Base-by-base conservation (phyloP, 495 filamentous ascomycete species). In the Beverwykella pulmonaria region DNA sequence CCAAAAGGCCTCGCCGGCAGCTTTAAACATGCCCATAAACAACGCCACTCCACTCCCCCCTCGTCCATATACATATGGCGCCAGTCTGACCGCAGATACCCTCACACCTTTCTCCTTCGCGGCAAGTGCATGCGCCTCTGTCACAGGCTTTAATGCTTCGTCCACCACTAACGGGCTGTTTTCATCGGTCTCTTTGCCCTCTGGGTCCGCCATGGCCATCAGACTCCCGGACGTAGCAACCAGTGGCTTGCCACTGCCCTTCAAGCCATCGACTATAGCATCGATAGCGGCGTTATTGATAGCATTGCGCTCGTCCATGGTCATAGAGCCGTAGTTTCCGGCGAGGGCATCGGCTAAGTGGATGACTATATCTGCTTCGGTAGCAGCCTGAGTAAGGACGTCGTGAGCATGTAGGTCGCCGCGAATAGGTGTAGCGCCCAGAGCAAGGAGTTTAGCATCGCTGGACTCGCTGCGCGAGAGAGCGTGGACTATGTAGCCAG, bases 61-160 rank as follows among this genome's bases (percentile, higher is more conserved):
- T 8, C 70, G 74, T 0, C 78, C 80, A 59, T 82, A 80, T 1
- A 80, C 78, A 36, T 63, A 81, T 0, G 77, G 77, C 1, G 80
- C 71, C 0, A 82, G 72, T 0, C 80, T 71, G 8, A 82, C 71
- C 8, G 63, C 58, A n/a, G 44, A 69, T 1, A 77, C 75, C 7
- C 62, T 44, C 26, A 82, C 56, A 2, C 78, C 78, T 32, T 71
- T 65, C 20, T 67, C 49, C 15, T 64, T 61, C n/a, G 23, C 29
- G 20, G 67, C 34, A 3, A 57, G 34, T 2, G 32, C 71, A 47
- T 79, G 36, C 46, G 50, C 32, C 58, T 77, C 75, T 19, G 71
- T 50, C 8, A 2, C 39, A 44, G 39, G 2, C 39, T 44, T 44
- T 4, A 44, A 44, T 3, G 17, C 17, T 7, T 44, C 39, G 7